A percentile compares a stretch with the other conserved stretches of the same genome.
phyloP scores from a whole-genome alignment of 306 rosid species.

The Vachellia collinsii region DNA sequence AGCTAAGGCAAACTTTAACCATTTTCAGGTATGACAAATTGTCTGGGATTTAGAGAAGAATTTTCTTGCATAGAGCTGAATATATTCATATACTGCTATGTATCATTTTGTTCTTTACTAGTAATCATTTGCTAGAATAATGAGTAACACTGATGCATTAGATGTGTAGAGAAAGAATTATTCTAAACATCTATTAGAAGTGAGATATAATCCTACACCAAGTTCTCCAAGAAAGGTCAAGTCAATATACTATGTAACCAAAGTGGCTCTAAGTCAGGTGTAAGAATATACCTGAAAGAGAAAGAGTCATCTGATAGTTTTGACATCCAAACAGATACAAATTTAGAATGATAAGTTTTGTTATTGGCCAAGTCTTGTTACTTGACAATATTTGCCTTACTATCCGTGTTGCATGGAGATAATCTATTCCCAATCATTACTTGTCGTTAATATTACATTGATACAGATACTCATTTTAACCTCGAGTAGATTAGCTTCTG shows the following conservation, averaged over 20 bases:
- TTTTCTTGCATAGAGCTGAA: conserved; percentile 24
- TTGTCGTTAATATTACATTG: background rate
- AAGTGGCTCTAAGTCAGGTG: background rate
- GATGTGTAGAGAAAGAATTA: background rate
- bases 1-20: conserved; percentile 52
- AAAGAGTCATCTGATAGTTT: background rate
- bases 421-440: background rate
- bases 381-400: background rate
- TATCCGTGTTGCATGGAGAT: background rate
- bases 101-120: background rate
- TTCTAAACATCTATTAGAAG: background rate
- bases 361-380: background rate
- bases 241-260: background rate
- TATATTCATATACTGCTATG: conserved; percentile 13
- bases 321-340: background rate
- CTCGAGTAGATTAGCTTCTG: background rate
- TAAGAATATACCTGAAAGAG: background rate
- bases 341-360: background rate
- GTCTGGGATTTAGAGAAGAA: conserved; percentile 7
- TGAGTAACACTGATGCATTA: background rate
- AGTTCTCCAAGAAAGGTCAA: conserved; percentile 2
- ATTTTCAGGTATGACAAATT: conserved; percentile 66
- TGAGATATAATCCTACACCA: background rate
- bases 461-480: background rate
- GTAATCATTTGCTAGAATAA: background rate